phyloP scores from a whole-genome alignment of 2,329 filamentous ascomycete species.

The Aspergillus thermomutatus region DNA sequence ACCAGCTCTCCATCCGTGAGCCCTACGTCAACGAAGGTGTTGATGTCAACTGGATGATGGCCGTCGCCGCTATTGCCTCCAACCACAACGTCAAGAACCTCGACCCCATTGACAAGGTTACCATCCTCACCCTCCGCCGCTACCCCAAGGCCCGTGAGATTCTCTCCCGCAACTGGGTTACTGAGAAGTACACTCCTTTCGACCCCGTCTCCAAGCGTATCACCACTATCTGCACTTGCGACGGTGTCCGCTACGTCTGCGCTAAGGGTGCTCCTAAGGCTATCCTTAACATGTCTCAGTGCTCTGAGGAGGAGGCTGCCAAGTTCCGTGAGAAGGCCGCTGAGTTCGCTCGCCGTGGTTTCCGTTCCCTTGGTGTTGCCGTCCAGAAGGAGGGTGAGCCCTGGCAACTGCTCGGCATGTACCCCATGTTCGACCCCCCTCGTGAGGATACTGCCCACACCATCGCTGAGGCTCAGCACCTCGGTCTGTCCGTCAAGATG shows the following conservation, averaged over 20 bases:
- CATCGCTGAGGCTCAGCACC: constrained; percentile 70
- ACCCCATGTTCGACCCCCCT: constrained; percentile 77
- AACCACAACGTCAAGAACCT: constrained; percentile 77
- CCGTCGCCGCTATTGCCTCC: constrained; percentile 70
- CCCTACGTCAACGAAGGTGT: constrained; percentile 73
- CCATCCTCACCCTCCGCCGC: constrained; percentile 69
- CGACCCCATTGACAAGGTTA: constrained; percentile 77
- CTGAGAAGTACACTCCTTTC: constrained; percentile 68
- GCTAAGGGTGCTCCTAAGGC: constrained; percentile 77
- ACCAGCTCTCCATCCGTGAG: constrained; percentile 70
- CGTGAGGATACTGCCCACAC: constrained; percentile 76
- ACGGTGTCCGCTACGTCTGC: constrained; percentile 67
- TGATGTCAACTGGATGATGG: constrained; percentile 83
- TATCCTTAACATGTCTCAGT: constrained; percentile 66
- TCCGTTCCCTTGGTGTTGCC: constrained; percentile 75
- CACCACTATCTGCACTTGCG: constrained; percentile 65
- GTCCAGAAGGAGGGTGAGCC: constrained; percentile 73
- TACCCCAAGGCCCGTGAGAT: constrained; percentile 77
- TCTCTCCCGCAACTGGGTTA: constrained; percentile 70
- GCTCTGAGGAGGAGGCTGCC: constrained; percentile 61
- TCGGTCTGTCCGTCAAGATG: constrained; percentile 78
- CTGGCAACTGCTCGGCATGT: constrained; percentile 71
- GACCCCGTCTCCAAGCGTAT: constrained; percentile 79
- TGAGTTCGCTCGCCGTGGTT: constrained; percentile 74
- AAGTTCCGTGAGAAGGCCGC: constrained; percentile 70